Evolutionary conservation across 345 rosid genomes (phyloP).

Genomic region (Ricinus communis): DNA sequence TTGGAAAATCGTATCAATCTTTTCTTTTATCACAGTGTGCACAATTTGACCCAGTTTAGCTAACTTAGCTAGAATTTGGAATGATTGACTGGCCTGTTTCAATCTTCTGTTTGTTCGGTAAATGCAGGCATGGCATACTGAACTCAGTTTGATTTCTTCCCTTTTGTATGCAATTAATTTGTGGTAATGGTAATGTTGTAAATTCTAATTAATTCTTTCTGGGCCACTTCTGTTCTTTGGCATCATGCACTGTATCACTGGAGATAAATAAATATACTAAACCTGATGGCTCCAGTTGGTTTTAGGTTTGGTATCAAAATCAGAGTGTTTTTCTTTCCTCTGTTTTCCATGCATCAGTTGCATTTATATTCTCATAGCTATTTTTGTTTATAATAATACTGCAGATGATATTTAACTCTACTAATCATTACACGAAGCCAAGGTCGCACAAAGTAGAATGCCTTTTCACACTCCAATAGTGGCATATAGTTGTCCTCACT

Average conservation of each 20-base stretch:
- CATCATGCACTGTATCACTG: neutral
- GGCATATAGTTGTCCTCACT: too few relatives aligned
- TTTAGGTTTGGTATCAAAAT: neutral
- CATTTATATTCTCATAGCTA: neutral
- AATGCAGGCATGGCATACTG: neutral
- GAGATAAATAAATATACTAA: neutral
- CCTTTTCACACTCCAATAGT: too few relatives aligned
- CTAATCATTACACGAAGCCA: too few relatives aligned
- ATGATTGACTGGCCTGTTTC: neutral
- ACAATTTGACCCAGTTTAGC: neutral
- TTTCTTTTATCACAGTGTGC: neutral
- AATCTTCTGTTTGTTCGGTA: neutral
- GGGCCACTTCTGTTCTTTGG: neutral
- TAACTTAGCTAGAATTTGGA: neutral
- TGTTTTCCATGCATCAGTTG: neutral
- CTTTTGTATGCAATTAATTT: neutral
- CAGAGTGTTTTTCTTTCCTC: neutral
- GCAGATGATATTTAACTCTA: neutral
- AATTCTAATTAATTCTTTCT: neutral
- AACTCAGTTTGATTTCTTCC: neutral
- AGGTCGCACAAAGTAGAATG: too few relatives aligned
- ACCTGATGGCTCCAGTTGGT: neutral
- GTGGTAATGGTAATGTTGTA: neutral
- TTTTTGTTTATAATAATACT: neutral
- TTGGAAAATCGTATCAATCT: neutral